Evolutionary conservation across 139 green algal genomes (phyloP).

Genomic region (Astrephomene gubernaculifera): DNA sequence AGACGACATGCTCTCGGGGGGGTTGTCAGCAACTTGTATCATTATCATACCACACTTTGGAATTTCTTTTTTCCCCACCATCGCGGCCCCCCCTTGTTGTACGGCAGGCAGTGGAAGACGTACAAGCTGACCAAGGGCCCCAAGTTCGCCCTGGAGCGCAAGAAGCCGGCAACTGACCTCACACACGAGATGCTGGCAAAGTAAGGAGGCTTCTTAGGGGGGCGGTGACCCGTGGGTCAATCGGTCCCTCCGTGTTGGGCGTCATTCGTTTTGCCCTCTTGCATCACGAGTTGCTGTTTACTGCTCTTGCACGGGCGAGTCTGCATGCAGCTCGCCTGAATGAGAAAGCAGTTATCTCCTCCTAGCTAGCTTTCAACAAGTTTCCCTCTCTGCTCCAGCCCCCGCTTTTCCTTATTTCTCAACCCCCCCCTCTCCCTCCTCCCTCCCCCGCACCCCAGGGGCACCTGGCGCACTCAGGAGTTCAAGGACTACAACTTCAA

Average conservation of each 20-base stretch:
- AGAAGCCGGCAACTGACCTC: conserved; percentile 94
- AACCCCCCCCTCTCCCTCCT: background rate
- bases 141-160: conserved; percentile 95
- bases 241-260: too few species aligned
- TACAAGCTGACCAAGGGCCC: conserved; percentile 90
- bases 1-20: too few species aligned
- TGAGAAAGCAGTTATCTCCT: background rate
- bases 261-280: too few species aligned
- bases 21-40: too few species aligned
- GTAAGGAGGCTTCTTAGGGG: too few species aligned
- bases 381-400: background rate
- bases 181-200: conserved; percentile 94
- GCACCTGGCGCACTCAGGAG: conserved; percentile 83
- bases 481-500: conserved; percentile 99
- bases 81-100: background rate
- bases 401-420: background rate
- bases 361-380: background rate
- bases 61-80: background rate
- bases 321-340: too few species aligned
- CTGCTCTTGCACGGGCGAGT: too few species aligned
- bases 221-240: too few species aligned
- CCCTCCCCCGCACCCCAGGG: conserved; percentile 59
- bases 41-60: too few species aligned
- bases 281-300: too few species aligned
- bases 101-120: conserved; percentile 81